Conservation (phyloP, 1,284 basidiomycete species). For the Heterobasidion parviporum region DNA sequence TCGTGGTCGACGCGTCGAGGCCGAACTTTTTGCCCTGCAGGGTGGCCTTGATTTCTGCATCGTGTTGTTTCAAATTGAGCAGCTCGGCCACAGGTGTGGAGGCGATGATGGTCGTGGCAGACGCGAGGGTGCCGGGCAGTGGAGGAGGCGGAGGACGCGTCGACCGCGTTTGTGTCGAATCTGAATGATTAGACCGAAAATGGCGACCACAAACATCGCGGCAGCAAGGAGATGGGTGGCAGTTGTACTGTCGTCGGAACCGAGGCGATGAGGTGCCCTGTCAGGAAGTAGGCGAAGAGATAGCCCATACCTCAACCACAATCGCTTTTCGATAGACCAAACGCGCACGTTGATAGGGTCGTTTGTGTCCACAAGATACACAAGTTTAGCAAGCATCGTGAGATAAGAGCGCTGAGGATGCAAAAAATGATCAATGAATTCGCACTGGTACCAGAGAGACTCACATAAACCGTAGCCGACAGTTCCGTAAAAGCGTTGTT, state of each 20-base stretch:
- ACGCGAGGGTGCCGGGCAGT: conserved; percentile 46
- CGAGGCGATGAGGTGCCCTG: background rate
- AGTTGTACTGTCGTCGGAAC: conserved; percentile 21
- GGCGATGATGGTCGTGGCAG: conserved; percentile 42
- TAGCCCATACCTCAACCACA: conserved; percentile 34
- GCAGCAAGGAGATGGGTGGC: conserved; percentile 36
- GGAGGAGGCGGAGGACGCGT: conserved; percentile 36
- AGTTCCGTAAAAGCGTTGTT: conserved; percentile 28
- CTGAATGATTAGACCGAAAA: no score
- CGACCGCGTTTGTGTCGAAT: no score
- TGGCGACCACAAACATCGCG: conserved; percentile 37
- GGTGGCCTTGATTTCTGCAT: background rate
- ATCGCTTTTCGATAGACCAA: conserved; percentile 32
- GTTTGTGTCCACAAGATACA: conserved; percentile 35
- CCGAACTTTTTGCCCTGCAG: background rate
- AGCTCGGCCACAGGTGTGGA: conserved; percentile 37
- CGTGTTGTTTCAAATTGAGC: conserved; percentile 15
- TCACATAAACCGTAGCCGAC: conserved; percentile 37
- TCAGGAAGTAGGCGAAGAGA: background rate
- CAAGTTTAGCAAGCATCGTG: conserved; percentile 35
- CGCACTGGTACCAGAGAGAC: conserved; percentile 12
- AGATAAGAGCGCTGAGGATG: conserved; percentile 36
- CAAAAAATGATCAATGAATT: background rate
- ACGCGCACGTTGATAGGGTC: conserved; percentile 30
- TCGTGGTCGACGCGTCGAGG: conserved; percentile 29